Conservation (phyloP, 2,329 filamentous ascomycete genomes). For the Neonectria magnoliae region DNA sequence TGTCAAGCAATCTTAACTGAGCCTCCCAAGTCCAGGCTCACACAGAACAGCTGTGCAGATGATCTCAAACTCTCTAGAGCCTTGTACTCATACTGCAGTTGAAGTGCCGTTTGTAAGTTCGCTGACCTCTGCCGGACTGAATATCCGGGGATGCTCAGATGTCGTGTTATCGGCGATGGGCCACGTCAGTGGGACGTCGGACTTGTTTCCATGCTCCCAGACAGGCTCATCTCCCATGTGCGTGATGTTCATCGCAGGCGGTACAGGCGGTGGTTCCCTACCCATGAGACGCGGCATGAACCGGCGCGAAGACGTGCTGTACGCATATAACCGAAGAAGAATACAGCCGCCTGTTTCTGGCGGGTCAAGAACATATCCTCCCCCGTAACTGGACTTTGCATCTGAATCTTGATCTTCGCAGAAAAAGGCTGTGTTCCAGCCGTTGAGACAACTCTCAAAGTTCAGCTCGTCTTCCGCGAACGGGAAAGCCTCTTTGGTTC, state of each 20-base stretch:
- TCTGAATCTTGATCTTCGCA: slow-evolving; percentile 8
- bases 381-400: slow-evolving; percentile 15
- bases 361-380: slow-evolving; percentile 17
- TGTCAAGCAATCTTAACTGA: too few species aligned
- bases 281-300: slow-evolving; percentile 7
- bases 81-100: not conserved
- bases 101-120: not conserved
- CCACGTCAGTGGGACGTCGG: slow-evolving; percentile 1
- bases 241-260: slow-evolving; percentile 10
- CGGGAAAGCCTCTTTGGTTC: slow-evolving; percentile 9
- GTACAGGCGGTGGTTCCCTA: not conserved
- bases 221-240: slow-evolving; percentile 13
- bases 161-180: not conserved
- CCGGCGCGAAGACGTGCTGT: slow-evolving; percentile 7
- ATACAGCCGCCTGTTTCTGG: slow-evolving; percentile 15
- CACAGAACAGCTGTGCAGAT: not conserved
- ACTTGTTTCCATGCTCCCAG: slow-evolving; percentile 7
- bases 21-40: too few species aligned
- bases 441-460: not conserved
- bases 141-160: slow-evolving; percentile 1
- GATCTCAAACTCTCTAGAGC: not conserved
- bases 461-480: slow-evolving; percentile 5
- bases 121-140: not conserved
- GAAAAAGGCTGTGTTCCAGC: slow-evolving; percentile 6
- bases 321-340: slow-evolving; percentile 24